phyloP scores from a whole-genome alignment of 208 protist species.

The Phytomonas sp. region DNA sequence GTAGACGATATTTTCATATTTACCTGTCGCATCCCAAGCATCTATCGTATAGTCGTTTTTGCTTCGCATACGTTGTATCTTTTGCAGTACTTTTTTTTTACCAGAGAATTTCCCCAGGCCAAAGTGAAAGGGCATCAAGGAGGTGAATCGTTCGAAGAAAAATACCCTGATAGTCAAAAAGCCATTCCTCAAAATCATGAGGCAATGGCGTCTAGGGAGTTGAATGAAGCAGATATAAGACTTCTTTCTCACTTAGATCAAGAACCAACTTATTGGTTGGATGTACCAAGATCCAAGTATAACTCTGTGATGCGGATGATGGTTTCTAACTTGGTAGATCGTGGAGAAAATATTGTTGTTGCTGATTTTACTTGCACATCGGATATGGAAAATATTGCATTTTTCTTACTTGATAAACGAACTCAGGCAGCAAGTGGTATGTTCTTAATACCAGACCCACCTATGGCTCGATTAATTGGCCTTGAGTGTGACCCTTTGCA shows the following conservation, averaged over 20 bases:
- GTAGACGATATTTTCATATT: conserved; percentile 83
- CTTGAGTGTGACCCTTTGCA: background rate
- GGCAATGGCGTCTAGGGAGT: background rate
- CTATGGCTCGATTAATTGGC: background rate
- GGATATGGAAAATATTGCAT: conserved; percentile 8
- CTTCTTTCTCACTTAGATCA: conserved; percentile 1
- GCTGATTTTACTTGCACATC: conserved; percentile 5
- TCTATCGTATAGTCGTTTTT: conserved; percentile 55
- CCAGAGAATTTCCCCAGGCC: conserved; percentile 51
- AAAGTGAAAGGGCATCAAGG: background rate
- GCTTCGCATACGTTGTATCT: conserved; percentile 49
- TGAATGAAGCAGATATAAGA: conserved; percentile 1
- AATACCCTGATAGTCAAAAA: background rate
- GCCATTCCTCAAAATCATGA: background rate
- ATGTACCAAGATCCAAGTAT: conserved; percentile 8
- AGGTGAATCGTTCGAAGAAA: background rate
- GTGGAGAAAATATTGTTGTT: background rate
- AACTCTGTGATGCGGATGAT: background rate
- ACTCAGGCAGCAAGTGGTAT: background rate
- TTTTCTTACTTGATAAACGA: background rate
- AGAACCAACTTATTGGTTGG: background rate
- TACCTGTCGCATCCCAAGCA: conserved; percentile 55
- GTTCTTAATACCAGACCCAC: background rate
- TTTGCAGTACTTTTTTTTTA: conserved; percentile 45
- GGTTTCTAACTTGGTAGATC: conserved; percentile 2